phyloP scores from a whole-genome alignment of 2,329 filamentous ascomycete species.

The Orbilia oligospora region DNA sequence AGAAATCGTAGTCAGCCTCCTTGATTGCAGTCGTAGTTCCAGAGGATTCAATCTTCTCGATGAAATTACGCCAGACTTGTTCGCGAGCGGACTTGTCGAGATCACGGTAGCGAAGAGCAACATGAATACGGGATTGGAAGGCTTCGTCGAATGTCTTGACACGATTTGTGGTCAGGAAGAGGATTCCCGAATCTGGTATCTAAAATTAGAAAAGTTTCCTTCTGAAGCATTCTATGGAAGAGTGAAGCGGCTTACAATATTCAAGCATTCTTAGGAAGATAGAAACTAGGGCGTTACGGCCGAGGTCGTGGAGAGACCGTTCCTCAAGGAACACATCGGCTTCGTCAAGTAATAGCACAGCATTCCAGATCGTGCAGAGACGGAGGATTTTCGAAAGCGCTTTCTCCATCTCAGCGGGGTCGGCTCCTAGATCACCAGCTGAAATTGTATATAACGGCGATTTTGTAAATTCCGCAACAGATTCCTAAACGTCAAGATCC shows the following conservation, averaged over 20 bases:
- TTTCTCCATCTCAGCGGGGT: conserved; percentile 74
- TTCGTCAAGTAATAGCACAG: conserved; percentile 87
- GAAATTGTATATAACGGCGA: conserved; percentile 72
- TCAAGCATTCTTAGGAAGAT: conserved; percentile 68
- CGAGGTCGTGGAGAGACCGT: conserved; percentile 84
- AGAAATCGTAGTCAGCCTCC: conserved; percentile 54
- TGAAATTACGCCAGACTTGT: conserved; percentile 65
- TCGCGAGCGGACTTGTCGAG: conserved; percentile 63
- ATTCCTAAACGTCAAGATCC: conserved; percentile 66
- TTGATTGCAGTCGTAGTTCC: conserved; percentile 51
- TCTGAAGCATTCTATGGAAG: neutral
- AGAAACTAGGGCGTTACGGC: conserved; percentile 83
- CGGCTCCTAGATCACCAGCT: conserved; percentile 65
- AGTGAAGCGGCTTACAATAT: conserved; percentile 65
- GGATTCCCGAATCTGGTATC: conserved; percentile 65
- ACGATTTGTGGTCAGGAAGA: conserved; percentile 69
- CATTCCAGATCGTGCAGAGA: conserved; percentile 88
- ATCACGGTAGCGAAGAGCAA: conserved; percentile 65
- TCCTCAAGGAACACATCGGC: conserved; percentile 88
- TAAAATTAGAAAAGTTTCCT: neutral
- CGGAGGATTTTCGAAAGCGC: conserved; percentile 88
- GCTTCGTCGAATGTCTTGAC: conserved; percentile 68
- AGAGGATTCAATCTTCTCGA: conserved; percentile 62
- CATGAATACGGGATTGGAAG: conserved; percentile 67
- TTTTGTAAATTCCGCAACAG: conserved; percentile 71